Conservation (phyloP, 2,329 filamentous ascomycete species). For the Cercospora citrullina region DNA sequence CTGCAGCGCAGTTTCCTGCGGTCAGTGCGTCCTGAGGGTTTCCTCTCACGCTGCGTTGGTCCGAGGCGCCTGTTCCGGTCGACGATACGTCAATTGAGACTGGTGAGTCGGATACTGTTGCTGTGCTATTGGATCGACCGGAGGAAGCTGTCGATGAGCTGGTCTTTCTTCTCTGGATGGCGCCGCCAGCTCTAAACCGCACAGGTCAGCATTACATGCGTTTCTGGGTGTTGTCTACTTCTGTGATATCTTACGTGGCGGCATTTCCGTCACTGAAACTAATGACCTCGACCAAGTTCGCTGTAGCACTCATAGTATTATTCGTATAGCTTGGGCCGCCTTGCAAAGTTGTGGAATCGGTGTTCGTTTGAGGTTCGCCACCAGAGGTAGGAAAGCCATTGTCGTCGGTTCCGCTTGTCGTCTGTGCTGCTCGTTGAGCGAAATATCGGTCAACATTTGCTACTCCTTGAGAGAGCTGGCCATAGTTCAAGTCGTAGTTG, state of each 20-base stretch:
- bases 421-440: conserved; percentile 11
- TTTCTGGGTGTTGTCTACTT: background rate
- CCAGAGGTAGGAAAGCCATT: conserved; percentile 16
- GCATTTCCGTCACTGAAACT: conserved; percentile 19
- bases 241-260: conserved; percentile 9
- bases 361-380: conserved; percentile 10
- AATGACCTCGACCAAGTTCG: conserved; percentile 13
- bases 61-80: conserved; percentile 10
- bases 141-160: conserved; percentile 18
- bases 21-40: conserved; percentile 17
- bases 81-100: conserved; percentile 13
- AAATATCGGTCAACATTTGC: conserved; percentile 15
- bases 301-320: conserved; percentile 11
- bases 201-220: background rate
- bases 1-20: conserved; percentile 17
- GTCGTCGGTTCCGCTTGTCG: conserved; percentile 4
- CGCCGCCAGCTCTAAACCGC: conserved; percentile 14
- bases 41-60: conserved; percentile 2
- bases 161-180: conserved; percentile 17
- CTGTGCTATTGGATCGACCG: conserved; percentile 17
- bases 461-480: conserved; percentile 16
- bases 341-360: conserved; percentile 13
- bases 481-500: conserved; percentile 20
- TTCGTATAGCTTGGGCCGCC: conserved; percentile 21
- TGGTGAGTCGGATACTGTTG: conserved; percentile 11